Conservation (phyloP, 2,329 filamentous ascomycete species). For the Pseudocercospora ulei region DNA sequence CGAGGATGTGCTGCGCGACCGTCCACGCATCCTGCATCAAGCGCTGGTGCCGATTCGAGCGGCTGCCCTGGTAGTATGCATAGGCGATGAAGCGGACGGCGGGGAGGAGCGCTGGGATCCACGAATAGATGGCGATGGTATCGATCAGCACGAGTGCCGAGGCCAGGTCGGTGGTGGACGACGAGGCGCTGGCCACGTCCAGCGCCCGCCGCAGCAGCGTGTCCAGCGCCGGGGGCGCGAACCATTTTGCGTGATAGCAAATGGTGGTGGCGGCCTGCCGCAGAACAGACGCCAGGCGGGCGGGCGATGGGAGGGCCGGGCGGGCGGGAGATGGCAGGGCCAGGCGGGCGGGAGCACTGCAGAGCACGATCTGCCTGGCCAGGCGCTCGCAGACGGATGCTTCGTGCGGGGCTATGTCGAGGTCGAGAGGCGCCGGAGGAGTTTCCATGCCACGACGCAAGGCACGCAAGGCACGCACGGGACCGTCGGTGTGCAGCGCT, state of each 20-base stretch:
- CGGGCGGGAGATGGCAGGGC: slow-evolving; percentile 7
- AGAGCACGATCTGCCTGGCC: slow-evolving; percentile 18
- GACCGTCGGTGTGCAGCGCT: too few species aligned
- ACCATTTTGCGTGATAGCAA: slow-evolving; percentile 32
- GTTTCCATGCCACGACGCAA: slow-evolving; percentile 12
- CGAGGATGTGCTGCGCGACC: slow-evolving; percentile 26
- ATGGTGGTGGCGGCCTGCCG: slow-evolving; percentile 24
- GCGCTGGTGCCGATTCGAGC: slow-evolving; percentile 28
- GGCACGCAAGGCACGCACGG: too few species aligned
- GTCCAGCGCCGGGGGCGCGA: slow-evolving; percentile 24
- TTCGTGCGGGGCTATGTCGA: slow-evolving; percentile 28
- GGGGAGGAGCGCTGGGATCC: slow-evolving; percentile 23
- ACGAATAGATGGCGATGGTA: slow-evolving; percentile 28
- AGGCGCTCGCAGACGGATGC: slow-evolving; percentile 24
- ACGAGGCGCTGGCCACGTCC: slow-evolving; percentile 25
- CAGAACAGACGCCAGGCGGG: slow-evolving; percentile 22
- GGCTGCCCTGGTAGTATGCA: slow-evolving; percentile 30
- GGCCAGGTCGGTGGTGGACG: slow-evolving; percentile 28
- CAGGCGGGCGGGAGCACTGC: slow-evolving; percentile 5
- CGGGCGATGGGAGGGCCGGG: too few species aligned
- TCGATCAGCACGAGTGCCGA: slow-evolving; percentile 29
- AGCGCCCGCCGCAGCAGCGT: slow-evolving; percentile 24
- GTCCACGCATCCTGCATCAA: slow-evolving; percentile 27
- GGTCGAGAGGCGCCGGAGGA: slow-evolving; percentile 5
- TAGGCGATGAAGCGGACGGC: slow-evolving; percentile 28